Conservation (phyloP, 805 yeast species). For the Lachancea thermotolerans region DNA sequence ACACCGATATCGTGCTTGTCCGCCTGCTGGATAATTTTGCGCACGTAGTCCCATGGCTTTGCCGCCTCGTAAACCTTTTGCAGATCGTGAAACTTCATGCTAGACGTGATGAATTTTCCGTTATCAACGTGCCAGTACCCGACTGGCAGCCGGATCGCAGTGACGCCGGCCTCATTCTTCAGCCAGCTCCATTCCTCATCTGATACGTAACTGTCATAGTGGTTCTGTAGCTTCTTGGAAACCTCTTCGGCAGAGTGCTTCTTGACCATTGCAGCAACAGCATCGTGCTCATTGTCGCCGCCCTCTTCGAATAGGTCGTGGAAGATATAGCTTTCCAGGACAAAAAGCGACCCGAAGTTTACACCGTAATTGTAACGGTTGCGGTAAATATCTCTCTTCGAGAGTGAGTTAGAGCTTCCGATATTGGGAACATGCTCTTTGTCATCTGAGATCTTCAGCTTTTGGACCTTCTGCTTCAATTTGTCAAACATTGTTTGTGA, state of each 20-base stretch:
- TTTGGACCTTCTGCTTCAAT: slow-evolving; percentile 19
- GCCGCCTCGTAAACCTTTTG: slow-evolving; percentile 59
- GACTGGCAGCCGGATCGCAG: slow-evolving; percentile 76
- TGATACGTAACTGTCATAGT: slow-evolving; percentile 56
- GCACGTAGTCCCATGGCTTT: slow-evolving; percentile 52
- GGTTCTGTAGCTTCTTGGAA: slow-evolving; percentile 45
- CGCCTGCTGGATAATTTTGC: slow-evolving; percentile 55
- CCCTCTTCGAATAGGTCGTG: slow-evolving; percentile 53
- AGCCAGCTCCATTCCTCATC: slow-evolving; percentile 82
- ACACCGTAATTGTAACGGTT: slow-evolving; percentile 70
- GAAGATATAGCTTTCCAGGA: slow-evolving; percentile 74
- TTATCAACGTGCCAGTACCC: slow-evolving; percentile 87
- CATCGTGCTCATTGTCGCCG: slow-evolving; percentile 67
- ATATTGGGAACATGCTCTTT: slow-evolving; percentile 26
- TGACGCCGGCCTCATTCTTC: slow-evolving; percentile 51
- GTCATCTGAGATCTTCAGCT: slow-evolving; percentile 10
- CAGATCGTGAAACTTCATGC: slow-evolving; percentile 55
- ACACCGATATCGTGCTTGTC: slow-evolving; percentile 58
- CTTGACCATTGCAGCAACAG: slow-evolving; percentile 45
- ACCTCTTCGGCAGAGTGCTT: slow-evolving; percentile 50
- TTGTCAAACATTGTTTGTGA: slow-evolving; percentile 17
- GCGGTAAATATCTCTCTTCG: slow-evolving; percentile 46
- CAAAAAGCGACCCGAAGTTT: slow-evolving; percentile 76
- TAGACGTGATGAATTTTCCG: slow-evolving; percentile 44
- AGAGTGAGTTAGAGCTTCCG: slow-evolving; percentile 29